phyloP scores from a whole-genome alignment of 78 protist species.

The Mastigamoeba balamuthi region DNA sequence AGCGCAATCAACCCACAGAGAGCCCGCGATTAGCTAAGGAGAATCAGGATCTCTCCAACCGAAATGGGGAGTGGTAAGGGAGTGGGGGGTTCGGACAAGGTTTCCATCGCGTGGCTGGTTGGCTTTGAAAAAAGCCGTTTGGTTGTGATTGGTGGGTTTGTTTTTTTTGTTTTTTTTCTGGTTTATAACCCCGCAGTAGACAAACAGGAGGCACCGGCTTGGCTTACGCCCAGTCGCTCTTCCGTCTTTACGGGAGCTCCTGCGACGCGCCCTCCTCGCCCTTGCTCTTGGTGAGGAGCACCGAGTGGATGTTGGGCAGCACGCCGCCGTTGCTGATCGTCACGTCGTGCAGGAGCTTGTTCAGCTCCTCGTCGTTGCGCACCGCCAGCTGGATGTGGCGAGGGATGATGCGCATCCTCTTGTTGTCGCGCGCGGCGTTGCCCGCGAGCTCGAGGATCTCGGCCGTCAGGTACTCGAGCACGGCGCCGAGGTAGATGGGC shows the following conservation, averaged over 20 bases:
- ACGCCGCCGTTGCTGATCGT: constrained; percentile 94
- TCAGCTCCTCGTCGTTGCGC: constrained; percentile 93
- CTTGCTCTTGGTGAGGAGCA: constrained; percentile 59
- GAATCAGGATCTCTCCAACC: too few species aligned
- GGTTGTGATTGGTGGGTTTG: background rate
- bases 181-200: background rate
- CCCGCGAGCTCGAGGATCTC: constrained; percentile 94
- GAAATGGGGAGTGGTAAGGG: too few species aligned
- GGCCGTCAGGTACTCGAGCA: constrained; percentile 91
- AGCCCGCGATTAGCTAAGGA: too few species aligned
- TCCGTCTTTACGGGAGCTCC: constrained; percentile 13
- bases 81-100: too few species aligned
- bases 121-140: constrained; percentile 53
- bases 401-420: constrained; percentile 86
- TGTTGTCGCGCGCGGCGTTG: constrained; percentile 85
- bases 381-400: constrained; percentile 92
- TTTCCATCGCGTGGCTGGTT: too few species aligned
- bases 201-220: background rate
- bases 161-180: constrained; percentile 3
- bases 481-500: constrained; percentile 94
- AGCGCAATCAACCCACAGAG: too few species aligned
- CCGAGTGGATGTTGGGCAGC: constrained; percentile 82
- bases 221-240: background rate
- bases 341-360: constrained; percentile 75
- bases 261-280: background rate